Base-by-base conservation (phyloP, 345 rosid species). In the Tarenaya hassleriana region DNA sequence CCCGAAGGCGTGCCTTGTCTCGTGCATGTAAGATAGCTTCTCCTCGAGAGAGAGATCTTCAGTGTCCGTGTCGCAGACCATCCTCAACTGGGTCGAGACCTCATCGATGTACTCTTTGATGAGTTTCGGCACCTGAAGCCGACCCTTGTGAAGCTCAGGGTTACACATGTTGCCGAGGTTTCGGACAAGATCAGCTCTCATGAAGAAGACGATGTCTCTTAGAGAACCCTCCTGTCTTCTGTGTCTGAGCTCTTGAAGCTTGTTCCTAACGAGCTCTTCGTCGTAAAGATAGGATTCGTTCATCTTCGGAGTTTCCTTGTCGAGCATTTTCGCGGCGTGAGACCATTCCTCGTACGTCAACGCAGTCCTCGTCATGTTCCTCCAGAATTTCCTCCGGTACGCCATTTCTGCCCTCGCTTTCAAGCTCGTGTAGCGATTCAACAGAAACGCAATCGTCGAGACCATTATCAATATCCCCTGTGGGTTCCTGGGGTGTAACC, bases 91-190 rank as follows among this genome's bases (percentile, higher is more conserved):
- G 38, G 94, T 88, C 2, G 94, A 81, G 53, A 85, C 98, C 75
- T 92, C 97, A 34, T 80, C 91, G 0, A 88, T 91, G 60, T 91
- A 87, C 57, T 91, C 96, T 66, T 91, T 81, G 57, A 91, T 91
- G 55, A 87, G 86, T 57, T 50, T 81, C 0, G 98, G 98, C 45
- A 87, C 77, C 6, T 91, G 98, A 74, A 84, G 98, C 75, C 94
- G 75, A 39, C 88, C 97, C 72, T 88, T 88, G 68, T 92, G 98
- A 76, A 92, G 91, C 77, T 85, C 94, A 7, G 98, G 86, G 61
- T 91, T 91, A 41, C 98, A 91, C 95, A 91, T 91, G 60, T 91
- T 92, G 47, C 98, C 98, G 0, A 92, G 88, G 56, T 92, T 92
- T 50, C 98, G 81, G 12, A 85, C 72, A 34, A 92, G 97, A 75